Base-by-base conservation (phyloP, 1,139 yeast genomes). In the Geotrichum candidum region DNA sequence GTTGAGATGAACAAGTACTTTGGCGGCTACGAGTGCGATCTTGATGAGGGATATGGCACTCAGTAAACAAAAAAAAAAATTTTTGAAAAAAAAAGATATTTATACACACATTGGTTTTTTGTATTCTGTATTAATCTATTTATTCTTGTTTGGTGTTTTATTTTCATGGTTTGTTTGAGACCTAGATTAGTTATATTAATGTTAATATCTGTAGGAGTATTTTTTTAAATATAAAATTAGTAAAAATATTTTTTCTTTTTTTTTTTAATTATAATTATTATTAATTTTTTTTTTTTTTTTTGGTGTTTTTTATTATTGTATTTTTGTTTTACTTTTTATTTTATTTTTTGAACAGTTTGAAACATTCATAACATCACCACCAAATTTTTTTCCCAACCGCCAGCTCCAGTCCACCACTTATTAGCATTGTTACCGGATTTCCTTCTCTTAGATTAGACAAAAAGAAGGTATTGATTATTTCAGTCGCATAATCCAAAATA, bases 1-100 rank as follows among this genome's bases (percentile, higher is more conserved):
- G 73, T 75, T 45, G 61, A 68, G 56, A 65, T 72, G 66, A 69
- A 69, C 58, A 64, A 67, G 51, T 64, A 66, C 61, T 71, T 69
- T 65, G 74, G 75, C 13, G 74, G 73, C 5, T 65, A 68, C 58
- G 70, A 69, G 25, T 29, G 41, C 38, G 62, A 61, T 48, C 29
- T 64, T 5, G 73, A 70, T 38, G 72, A 71, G 57, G 73, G 73
- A 23, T 69, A 70, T 51, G 63, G 63, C 22, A 68, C 69, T 7
- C 62, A 63, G 41, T 66, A 62, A 53, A 48, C 9, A 27, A n/a
- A 15, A 23, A 18, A 22, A n/a, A 25, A 5, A n/a, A 25, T 38
- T 45, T 15, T 51, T 23, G 54, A 50, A 23, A 27, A 22, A 50
- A 50, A n/a, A 22, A 15, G 22, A 33, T 31, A 53, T 53, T 31